Percentiles rank a stretch among this genome's conserved stretches.
Conservation (phyloP, 148 eudicot genomes). For the Spergularia marina region DNA sequence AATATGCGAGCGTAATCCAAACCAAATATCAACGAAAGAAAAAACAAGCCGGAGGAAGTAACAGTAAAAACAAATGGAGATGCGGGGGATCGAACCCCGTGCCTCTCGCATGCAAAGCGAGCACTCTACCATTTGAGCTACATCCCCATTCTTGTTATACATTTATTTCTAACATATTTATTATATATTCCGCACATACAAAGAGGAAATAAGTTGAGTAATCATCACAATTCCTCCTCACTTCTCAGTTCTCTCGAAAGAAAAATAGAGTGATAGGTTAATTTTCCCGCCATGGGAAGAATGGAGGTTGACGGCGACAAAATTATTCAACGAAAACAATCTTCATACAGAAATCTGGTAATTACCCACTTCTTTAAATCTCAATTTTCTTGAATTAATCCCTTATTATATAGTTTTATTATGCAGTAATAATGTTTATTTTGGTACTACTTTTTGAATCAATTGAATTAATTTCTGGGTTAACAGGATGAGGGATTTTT, state of each 20-base stretch:
- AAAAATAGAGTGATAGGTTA: not conserved
- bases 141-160: constrained; percentile 44
- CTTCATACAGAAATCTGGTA: constrained; percentile 60
- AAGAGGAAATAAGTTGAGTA: no score
- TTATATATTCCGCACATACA: no score
- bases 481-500: constrained; percentile 60
- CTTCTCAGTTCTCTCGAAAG: not conserved
- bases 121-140: constrained; percentile 86
- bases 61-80: constrained; percentile 36
- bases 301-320: constrained; percentile 59
- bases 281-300: constrained; percentile 52
- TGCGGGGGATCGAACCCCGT: constrained; percentile 90
- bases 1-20: no score
- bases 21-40: not conserved
- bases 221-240: no score
- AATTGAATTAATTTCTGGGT: not conserved
- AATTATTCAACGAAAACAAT: constrained; percentile 53
- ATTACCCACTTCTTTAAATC: not conserved
- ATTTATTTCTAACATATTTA: no score
- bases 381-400: not conserved
- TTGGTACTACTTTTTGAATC: not conserved
- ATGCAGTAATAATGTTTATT: not conserved
- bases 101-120: constrained; percentile 80
- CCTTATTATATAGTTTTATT: not conserved
- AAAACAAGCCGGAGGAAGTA: no score